Evolutionary conservation across 352 stramenopile species (phyloP).

Genomic region (Bremia lactucae): DNA sequence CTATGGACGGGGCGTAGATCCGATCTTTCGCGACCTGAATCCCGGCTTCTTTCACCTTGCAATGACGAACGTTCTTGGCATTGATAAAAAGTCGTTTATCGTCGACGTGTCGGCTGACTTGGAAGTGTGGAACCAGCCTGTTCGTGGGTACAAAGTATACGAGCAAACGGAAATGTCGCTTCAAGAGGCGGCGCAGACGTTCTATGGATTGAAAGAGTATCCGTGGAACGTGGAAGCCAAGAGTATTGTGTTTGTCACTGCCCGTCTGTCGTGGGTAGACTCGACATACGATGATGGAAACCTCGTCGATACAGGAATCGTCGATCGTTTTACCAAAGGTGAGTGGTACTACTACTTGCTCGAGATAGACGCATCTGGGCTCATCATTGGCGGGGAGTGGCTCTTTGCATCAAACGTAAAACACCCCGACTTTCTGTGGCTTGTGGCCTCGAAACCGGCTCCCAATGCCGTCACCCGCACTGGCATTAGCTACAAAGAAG

Average conservation of each 20-base stretch:
- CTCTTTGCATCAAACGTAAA: conserved; percentile 19
- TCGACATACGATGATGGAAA: conserved; percentile 26
- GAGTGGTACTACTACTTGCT: conserved; percentile 31
- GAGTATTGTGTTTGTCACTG: conserved; percentile 32
- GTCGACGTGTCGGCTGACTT: conserved; percentile 21
- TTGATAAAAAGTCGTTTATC: conserved; percentile 31
- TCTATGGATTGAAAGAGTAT: conserved; percentile 29
- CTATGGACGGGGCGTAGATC: conserved; percentile 31
- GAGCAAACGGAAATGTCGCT: conserved; percentile 23
- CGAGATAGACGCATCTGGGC: conserved; percentile 19
- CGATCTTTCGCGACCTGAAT: conserved; percentile 31
- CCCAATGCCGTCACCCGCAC: conserved; percentile 12
- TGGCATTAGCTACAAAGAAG: conserved; percentile 12
- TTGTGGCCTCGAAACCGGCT: conserved; percentile 14
- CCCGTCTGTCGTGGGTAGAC: conserved; percentile 30
- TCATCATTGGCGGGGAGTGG: conserved; percentile 33
- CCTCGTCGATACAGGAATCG: conserved; percentile 13
- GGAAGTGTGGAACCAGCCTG: conserved; percentile 52
- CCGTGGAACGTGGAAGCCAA: conserved; percentile 34
- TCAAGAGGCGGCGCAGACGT: conserved; percentile 18
- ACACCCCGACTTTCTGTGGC: conserved; percentile 34
- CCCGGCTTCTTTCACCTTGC: conserved; percentile 38
- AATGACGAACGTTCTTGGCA: conserved; percentile 30
- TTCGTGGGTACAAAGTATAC: conserved; percentile 36
- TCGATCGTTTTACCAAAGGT: conserved; percentile 14